These are phyloP conservation scores for Leccinum incarnatum DNA, from an alignment of 768 basidiomycete genomes.

Conservation along the genomic window DNA sequence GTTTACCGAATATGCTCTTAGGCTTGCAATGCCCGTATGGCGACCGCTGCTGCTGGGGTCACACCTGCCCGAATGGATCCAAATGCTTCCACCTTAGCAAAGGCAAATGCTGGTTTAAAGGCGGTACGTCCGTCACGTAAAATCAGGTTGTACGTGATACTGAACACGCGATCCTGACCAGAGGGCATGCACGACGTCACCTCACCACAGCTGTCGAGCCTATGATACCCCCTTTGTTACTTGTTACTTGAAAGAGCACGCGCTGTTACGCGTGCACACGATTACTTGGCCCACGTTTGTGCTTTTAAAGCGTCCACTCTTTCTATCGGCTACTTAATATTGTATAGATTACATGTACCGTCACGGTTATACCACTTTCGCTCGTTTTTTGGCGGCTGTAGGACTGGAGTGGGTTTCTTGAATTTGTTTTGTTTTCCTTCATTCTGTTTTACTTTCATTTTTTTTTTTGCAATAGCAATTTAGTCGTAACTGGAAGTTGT, in stretches of 20 bases:
- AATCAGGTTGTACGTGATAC: background rate
- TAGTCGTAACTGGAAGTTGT: conserved; percentile 6
- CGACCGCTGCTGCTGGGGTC: conserved; percentile 78
- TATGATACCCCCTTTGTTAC: conserved; percentile 21
- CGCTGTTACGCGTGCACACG: conserved; percentile 3
- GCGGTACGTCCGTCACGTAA: conserved; percentile 37
- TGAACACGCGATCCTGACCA: conserved; percentile 14
- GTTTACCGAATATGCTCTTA: conserved; percentile 25
- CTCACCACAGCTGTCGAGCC: conserved; percentile 14
- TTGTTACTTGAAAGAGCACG: background rate
- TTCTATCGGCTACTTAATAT: conserved; percentile 12
- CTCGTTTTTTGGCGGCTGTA: conserved; percentile 31
- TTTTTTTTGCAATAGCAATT: conserved; percentile 26
- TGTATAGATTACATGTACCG: conserved; percentile 22
- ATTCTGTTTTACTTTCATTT: background rate
- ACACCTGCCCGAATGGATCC: conserved; percentile 76
- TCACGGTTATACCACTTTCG: conserved; percentile 26
- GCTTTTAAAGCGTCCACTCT: conserved; percentile 27
- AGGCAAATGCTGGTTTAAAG: conserved; percentile 89
- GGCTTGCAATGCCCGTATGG: conserved; percentile 76
- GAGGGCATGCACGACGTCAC: conserved; percentile 41
- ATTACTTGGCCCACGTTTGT: conserved; percentile 10
- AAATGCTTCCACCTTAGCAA: conserved; percentile 67
- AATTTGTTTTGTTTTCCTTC: conserved; percentile 2
- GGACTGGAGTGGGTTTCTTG: conserved; percentile 19